Evolutionary conservation across 1,284 basidiomycete genomes (phyloP).

Genomic region (Meira nashicola): DNA sequence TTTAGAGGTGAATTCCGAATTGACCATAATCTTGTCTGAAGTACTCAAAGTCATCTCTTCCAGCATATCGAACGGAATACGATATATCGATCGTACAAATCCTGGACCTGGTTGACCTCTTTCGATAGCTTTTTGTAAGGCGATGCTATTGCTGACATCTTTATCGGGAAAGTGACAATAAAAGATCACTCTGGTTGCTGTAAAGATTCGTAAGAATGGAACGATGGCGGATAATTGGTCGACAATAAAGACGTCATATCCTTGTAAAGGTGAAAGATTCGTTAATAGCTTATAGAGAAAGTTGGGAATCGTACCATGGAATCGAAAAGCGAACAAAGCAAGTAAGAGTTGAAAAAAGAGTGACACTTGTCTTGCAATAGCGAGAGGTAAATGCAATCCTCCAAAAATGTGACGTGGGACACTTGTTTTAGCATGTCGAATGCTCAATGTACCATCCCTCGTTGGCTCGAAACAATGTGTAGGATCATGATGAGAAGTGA

Average conservation of each 20-base stretch:
- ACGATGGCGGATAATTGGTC: slow-evolving; percentile 91
- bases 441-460: slow-evolving; percentile 62
- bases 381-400: slow-evolving; percentile 79
- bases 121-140: slow-evolving; percentile 36
- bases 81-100: slow-evolving; percentile 58
- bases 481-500: slow-evolving; percentile 87
- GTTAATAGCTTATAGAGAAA: slow-evolving; percentile 31
- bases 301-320: slow-evolving; percentile 52
- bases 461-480: slow-evolving; percentile 53
- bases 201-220: slow-evolving; percentile 70
- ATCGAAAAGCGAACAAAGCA: slow-evolving; percentile 28
- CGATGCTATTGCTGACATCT: slow-evolving; percentile 62
- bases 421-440: slow-evolving; percentile 74
- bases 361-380: slow-evolving; percentile 81
- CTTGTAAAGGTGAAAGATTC: slow-evolving; percentile 43
- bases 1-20: slow-evolving; percentile 74
- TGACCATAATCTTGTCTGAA: slow-evolving; percentile 83
- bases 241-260: slow-evolving; percentile 78
- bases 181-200: slow-evolving; percentile 76
- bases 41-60: slow-evolving; percentile 90
- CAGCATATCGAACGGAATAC: slow-evolving; percentile 80
- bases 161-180: slow-evolving; percentile 92
- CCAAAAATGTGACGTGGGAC: slow-evolving; percentile 69
- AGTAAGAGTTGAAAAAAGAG: slow-evolving; percentile 56
- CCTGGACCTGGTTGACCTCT: slow-evolving; percentile 48